Percentiles rank a stretch among this genome's conserved stretches.
Conservation (phyloP, 2,329 filamentous ascomycete genomes). For the Neopestalotiopsis sp. region DNA sequence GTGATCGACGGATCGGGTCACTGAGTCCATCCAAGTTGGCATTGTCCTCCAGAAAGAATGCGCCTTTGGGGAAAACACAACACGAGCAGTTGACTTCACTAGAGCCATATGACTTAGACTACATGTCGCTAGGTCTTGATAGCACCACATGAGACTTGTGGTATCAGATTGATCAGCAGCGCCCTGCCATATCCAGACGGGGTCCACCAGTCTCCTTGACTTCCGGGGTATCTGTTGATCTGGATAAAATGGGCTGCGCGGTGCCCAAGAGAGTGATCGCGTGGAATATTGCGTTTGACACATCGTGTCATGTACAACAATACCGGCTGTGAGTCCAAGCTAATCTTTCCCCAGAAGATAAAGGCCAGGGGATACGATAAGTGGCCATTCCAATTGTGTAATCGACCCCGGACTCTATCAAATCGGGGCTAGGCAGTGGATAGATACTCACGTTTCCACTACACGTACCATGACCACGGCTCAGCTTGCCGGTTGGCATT, state of each 20-base stretch:
- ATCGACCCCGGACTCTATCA: neutral
- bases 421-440: neutral
- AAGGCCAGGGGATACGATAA: neutral
- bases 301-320: neutral
- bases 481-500: neutral
- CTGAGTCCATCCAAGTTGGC: neutral
- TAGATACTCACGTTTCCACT: neutral
- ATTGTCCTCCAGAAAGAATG: neutral
- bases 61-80: neutral
- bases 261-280: neutral
- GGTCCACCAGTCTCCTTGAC: neutral
- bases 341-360: neutral
- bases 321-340: neutral
- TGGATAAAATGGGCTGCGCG: neutral
- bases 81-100: neutral
- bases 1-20: neutral
- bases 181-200: neutral
- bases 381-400: conserved; percentile 1
- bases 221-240: neutral
- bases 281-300: neutral
- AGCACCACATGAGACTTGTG: neutral
- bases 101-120: neutral
- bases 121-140: neutral
- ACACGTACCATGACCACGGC: neutral
- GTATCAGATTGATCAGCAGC: neutral